These are phyloP conservation scores for Cenococcum geophilum DNA, from an alignment of 495 filamentous ascomycete species.

Conservation along the genomic window DNA sequence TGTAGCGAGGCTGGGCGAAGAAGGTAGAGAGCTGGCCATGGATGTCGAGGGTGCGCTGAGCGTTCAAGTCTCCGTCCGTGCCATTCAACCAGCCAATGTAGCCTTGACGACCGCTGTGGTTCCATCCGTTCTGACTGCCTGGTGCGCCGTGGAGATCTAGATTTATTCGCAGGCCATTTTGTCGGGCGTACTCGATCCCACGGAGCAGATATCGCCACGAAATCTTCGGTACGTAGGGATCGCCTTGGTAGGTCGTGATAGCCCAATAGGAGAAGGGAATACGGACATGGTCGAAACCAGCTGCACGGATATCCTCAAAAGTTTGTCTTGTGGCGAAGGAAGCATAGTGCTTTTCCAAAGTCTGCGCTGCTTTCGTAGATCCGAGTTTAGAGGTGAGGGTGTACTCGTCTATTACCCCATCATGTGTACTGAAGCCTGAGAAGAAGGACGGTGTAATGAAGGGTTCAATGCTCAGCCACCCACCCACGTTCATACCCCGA, in stretches of 20 bases:
- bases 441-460: conserved; percentile 95
- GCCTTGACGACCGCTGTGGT: conserved; percentile 66
- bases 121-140: conserved; percentile 77
- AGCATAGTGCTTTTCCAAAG: conserved; percentile 84
- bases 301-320: conserved; percentile 75
- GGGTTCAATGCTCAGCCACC: conserved; percentile 91
- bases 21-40: conserved; percentile 40
- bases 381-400: conserved; percentile 70
- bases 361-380: conserved; percentile 48
- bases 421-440: conserved; percentile 50
- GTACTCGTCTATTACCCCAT: conserved; percentile 80
- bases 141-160: conserved; percentile 85
- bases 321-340: conserved; percentile 77
- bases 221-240: conserved; percentile 81
- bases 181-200: conserved; percentile 86
- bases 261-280: conserved; percentile 97
- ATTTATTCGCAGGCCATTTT: conserved; percentile 88
- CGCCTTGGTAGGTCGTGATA: conserved; percentile 72
- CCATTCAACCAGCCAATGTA: conserved; percentile 48
- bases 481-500: conserved; percentile 86
- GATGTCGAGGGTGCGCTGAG: conserved; percentile 39
- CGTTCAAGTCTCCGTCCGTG: conserved; percentile 40
- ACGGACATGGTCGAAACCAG: conserved; percentile 92
- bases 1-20: conserved; percentile 42
- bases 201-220: conserved; percentile 93